phyloP scores from a whole-genome alignment of 495 filamentous ascomycete species.

The Tuber microsphaerosporum region DNA sequence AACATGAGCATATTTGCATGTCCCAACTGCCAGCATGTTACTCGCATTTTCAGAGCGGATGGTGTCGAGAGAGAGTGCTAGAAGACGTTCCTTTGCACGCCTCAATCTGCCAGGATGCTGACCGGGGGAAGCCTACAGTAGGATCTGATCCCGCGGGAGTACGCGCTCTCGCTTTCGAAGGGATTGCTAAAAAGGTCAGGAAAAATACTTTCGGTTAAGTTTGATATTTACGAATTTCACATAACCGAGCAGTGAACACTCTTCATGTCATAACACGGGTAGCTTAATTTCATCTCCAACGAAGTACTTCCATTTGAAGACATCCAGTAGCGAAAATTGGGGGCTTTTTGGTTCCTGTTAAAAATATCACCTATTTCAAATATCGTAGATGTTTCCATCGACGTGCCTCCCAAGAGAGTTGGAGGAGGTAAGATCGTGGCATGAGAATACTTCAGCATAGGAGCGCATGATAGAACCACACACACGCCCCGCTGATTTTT shows the following conservation, averaged over 20 bases:
- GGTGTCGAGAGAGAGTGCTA: conserved; percentile 53
- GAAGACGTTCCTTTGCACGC: conserved; percentile 84
- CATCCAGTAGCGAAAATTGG: not conserved
- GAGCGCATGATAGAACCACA: not conserved
- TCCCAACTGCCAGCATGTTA: conserved; percentile 63
- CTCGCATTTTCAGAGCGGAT: conserved; percentile 68
- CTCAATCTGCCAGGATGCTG: conserved; percentile 79
- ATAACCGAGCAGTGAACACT: not conserved
- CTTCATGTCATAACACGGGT: not conserved
- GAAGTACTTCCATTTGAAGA: not conserved
- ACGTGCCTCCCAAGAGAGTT: not conserved
- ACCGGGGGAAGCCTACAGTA: conserved; percentile 82
- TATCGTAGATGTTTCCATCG: not conserved
- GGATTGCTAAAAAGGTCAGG: conserved; percentile 58
- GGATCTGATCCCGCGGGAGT: conserved; percentile 71
- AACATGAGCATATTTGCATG: conserved; percentile 91
- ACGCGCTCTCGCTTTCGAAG: conserved; percentile 62
- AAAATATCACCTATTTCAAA: not conserved
- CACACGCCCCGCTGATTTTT: not conserved
- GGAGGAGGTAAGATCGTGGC: not conserved
- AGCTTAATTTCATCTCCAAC: not conserved
- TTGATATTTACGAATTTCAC: not conserved
- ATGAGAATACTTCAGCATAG: not conserved
- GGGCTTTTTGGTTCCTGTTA: not conserved
- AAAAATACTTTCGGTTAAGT: conserved; percentile 42